Evolutionary conservation across 2,329 filamentous ascomycete species (phyloP), one percentile per base, ranked within the genome.

Genomic region (Botrytis galanthina): DNA sequence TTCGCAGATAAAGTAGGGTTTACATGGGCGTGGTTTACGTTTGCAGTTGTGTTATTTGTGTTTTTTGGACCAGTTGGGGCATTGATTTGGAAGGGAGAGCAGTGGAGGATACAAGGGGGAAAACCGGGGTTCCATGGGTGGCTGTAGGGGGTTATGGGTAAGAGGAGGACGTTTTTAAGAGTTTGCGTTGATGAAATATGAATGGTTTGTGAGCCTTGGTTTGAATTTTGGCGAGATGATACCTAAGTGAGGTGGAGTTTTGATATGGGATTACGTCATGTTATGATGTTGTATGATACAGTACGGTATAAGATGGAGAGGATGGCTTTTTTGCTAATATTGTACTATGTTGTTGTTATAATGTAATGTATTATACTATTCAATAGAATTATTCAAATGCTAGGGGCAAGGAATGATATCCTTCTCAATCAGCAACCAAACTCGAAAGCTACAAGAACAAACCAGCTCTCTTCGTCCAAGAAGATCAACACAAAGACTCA

Each of bases 71-170:
- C 79, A 2, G 74, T 80, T 8, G 76, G 39, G 4, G 70, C 64
- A 10, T 62, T 80, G 61, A 79, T 80, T 66, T 29, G 76, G n/a
- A 78, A 73, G 75, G 79, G 79, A 1, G 78, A 79, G 72, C 44
- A 48, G 16, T 80, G 78, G 78, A 75, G 79, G 60, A n/a, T 32
- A 5, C 75, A 39, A 26, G 18, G 77, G 29, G 79, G 78, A 0
- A 37, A 67, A 39, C 78, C 78, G 37, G 70, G 51, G 35, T 79
- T 79, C 69, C 76, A 79, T 75, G 54, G 74, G 7, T 76, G 76
- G 74, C 63, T 79, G 46, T 79, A 70, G 54, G 51, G 37, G 10
- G 5, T 10, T 60, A 18, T 35, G 16, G 8, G 18, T 0, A 26
- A 37, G 59, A 12, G 59, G 22, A 39, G 59, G 32, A 12, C 10